phyloP scores from a whole-genome alignment of 257 asterid genomes.

The Ehretia macrophylla region DNA sequence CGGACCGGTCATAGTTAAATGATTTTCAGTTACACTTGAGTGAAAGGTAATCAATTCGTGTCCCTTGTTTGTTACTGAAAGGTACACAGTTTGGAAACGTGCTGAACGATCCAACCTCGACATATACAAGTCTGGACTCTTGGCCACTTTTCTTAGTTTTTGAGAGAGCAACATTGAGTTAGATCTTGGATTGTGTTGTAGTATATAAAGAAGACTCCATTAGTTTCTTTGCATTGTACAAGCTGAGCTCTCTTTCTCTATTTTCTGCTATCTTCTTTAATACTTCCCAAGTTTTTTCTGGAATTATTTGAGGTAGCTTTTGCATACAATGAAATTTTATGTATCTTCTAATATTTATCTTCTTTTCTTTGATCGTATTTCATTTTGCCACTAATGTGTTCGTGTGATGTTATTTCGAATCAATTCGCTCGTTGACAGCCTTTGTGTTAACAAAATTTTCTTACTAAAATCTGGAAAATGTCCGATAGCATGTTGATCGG shows the following conservation, averaged over 20 bases:
- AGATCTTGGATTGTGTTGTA: constrained; percentile 18
- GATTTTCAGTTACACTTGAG: background rate
- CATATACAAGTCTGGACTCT: constrained; percentile 22
- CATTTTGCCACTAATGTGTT: too few relatives aligned
- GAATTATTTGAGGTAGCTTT: constrained; percentile 8
- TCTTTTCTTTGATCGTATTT: too few relatives aligned
- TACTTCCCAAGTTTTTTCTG: background rate
- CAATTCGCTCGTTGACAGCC: too few relatives aligned
- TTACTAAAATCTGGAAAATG: too few relatives aligned
- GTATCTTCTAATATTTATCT: too few relatives aligned
- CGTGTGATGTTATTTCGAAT: too few relatives aligned
- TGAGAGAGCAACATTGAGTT: constrained; percentile 14
- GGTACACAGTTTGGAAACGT: constrained; percentile 29
- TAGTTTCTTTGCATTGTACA: constrained; percentile 7
- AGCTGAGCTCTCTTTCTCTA: background rate
- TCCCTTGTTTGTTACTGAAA: constrained; percentile 33
- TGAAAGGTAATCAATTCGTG: constrained; percentile 2
- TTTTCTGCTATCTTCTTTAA: background rate
- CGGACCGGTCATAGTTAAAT: background rate
- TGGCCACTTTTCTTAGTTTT: constrained; percentile 33
- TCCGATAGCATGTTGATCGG: too few relatives aligned
- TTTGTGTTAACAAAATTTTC: too few relatives aligned
- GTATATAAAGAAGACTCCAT: constrained; percentile 23
- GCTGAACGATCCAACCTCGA: constrained; percentile 21
- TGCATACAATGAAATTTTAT: too few relatives aligned